These are phyloP conservation scores for Ceratobasidium sp. DNA, from an alignment of 1,284 basidiomycete genomes.

Conservation along the genomic window DNA sequence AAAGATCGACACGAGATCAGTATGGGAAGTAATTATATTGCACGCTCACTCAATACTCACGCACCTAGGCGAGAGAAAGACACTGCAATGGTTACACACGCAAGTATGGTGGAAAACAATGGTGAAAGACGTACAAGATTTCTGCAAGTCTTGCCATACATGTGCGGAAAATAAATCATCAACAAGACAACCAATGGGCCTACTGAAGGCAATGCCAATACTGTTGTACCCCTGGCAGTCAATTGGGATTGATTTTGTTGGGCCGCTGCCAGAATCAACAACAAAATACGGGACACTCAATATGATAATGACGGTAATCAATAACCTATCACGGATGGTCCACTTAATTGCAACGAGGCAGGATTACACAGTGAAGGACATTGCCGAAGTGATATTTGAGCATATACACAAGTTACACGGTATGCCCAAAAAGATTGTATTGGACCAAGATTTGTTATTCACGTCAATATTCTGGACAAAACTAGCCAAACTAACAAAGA, in stretches of 20 bases:
- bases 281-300: conserved; percentile 51
- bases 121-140: conserved; percentile 39
- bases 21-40: conserved; percentile 40
- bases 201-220: conserved; percentile 44
- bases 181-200: conserved; percentile 29
- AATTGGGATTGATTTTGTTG: conserved; percentile 56
- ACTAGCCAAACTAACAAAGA: conserved; percentile 45
- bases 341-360: conserved; percentile 43
- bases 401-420: conserved; percentile 50
- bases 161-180: conserved; percentile 17
- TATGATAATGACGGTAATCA: conserved; percentile 53
- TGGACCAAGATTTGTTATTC: too few species aligned
- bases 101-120: conserved; percentile 48
- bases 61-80: conserved; percentile 46
- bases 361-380: conserved; percentile 44
- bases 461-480: conserved; percentile 46
- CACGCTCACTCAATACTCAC: conserved; percentile 26
- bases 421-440: conserved; percentile 55
- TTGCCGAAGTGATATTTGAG: conserved; percentile 46
- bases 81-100: conserved; percentile 27
- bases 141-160: conserved; percentile 36
- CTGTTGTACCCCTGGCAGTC: conserved; percentile 46
- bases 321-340: conserved; percentile 51
- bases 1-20: background rate
- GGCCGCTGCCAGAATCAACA: conserved; percentile 53